A percentile compares a stretch with the other conserved stretches of the same genome.
These are phyloP conservation scores for Trichoderma reesei DNA, from an alignment of 495 filamentous ascomycete genomes.

Conservation along the genomic window DNA sequence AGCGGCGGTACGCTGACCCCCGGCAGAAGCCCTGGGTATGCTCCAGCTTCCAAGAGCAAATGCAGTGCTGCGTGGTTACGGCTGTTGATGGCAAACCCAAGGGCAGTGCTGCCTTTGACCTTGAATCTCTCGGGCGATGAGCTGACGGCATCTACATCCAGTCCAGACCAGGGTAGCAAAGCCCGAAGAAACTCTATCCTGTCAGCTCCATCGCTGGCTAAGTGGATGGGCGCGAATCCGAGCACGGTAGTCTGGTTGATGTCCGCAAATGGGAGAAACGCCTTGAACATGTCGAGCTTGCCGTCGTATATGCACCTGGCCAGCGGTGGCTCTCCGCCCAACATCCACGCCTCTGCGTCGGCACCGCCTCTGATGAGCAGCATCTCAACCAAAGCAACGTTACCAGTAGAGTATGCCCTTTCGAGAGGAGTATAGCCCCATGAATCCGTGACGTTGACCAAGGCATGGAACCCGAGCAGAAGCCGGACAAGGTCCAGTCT, in stretches of 20 bases:
- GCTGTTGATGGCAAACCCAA: not conserved
- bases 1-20: not conserved
- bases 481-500: not conserved
- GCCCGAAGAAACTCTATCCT: not conserved
- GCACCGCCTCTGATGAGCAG: not conserved
- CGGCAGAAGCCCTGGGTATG: not conserved
- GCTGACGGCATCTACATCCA: not conserved
- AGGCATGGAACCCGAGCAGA: not conserved
- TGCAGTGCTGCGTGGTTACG: not conserved
- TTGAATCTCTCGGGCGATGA: not conserved
- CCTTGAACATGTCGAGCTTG: not conserved
- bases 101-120: not conserved
- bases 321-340: not conserved
- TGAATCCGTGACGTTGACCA: not conserved
- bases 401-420: not conserved
- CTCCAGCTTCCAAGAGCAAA: not conserved
- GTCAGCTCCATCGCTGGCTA: not conserved
- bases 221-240: not conserved
- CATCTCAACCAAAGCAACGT: not conserved
- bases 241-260: not conserved
- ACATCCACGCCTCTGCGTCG: not conserved
- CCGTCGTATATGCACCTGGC: not conserved
- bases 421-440: not conserved
- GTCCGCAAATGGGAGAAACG: not conserved
- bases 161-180: not conserved